Evolutionary conservation across 768 basidiomycete genomes (phyloP).

Genomic region (Kwoniella pini): DNA sequence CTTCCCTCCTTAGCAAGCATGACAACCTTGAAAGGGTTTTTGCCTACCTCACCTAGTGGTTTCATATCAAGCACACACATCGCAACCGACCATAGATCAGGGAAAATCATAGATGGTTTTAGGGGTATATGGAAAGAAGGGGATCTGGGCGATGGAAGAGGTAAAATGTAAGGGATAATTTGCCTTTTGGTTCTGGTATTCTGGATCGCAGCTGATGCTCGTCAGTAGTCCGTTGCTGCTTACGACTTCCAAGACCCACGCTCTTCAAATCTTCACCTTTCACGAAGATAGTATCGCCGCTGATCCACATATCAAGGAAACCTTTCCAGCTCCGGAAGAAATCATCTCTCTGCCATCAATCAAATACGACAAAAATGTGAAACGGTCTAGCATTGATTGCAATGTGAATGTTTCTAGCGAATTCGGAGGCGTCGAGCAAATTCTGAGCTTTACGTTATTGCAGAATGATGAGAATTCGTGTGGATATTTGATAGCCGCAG

Average conservation of each 20-base stretch:
- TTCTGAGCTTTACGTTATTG: conserved; percentile 8
- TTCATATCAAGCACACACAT: too few relatives aligned
- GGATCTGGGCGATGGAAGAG: conserved; percentile 34
- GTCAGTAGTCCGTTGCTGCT: conserved; percentile 27
- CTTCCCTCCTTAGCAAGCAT: conserved; percentile 29
- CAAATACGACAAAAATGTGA: conserved; percentile 13
- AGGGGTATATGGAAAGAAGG: conserved; percentile 31
- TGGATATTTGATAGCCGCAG: conserved; percentile 3
- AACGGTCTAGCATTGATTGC: conserved; percentile 3
- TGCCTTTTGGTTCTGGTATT: neutral
- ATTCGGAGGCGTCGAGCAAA: neutral
- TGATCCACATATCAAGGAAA: conserved; percentile 35
- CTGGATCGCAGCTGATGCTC: neutral
- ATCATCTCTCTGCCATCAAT: conserved; percentile 29
- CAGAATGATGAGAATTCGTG: neutral
- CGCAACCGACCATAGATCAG: too few relatives aligned
- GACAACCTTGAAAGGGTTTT: conserved; percentile 28
- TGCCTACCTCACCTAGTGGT: conserved; percentile 25
- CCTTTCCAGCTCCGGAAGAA: conserved; percentile 35
- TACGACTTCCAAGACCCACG: conserved; percentile 11
- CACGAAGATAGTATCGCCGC: conserved; percentile 18
- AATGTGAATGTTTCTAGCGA: neutral
- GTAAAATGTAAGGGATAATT: conserved; percentile 30
- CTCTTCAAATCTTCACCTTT: conserved; percentile 37
- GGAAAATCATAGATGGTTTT: neutral